phyloP scores from a whole-genome alignment of 1,139 yeast genomes.

The Blastobotrys aristatus region DNA sequence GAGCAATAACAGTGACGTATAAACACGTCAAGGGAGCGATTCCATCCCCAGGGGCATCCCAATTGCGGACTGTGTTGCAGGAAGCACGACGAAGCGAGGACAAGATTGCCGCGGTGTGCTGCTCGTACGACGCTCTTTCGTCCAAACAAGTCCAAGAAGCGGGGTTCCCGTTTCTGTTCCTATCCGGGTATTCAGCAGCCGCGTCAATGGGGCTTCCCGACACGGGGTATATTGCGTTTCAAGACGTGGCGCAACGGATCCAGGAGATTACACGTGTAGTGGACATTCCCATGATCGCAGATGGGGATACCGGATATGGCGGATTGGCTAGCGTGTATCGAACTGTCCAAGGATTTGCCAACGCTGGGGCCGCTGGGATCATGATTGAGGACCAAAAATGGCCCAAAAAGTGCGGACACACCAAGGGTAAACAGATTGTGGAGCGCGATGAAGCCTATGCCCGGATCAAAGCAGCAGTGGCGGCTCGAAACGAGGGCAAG shows the following conservation, averaged over 20 bases:
- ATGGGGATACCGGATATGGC: constrained; percentile 20
- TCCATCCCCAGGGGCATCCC: constrained; percentile 13
- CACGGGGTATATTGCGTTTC: constrained; percentile 18
- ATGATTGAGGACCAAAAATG: constrained; percentile 20
- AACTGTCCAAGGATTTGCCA: constrained; percentile 19
- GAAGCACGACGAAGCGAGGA: constrained; percentile 13
- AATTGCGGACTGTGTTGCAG: constrained; percentile 14
- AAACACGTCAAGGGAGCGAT: constrained; percentile 11
- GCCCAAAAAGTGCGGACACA: constrained; percentile 20
- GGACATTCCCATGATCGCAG: constrained; percentile 16
- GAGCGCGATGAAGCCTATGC: constrained; percentile 17
- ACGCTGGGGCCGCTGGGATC: constrained; percentile 18
- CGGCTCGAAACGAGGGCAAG: constrained; percentile 14
- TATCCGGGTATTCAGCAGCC: constrained; percentile 17
- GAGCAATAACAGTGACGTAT: constrained; percentile 6
- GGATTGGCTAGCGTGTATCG: constrained; percentile 17
- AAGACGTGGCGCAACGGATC: constrained; percentile 14
- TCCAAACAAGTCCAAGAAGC: constrained; percentile 17
- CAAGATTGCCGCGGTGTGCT: constrained; percentile 17
- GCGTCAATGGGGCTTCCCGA: constrained; percentile 17
- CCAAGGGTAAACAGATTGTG: constrained; percentile 18
- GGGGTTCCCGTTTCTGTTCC: constrained; percentile 17
- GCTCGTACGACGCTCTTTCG: constrained; percentile 17
- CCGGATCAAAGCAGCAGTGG: constrained; percentile 17
- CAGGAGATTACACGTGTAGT: constrained; percentile 15